Evolutionary conservation across 768 basidiomycete species (phyloP).

Genomic region (Pleurotus salmoneostramineus): DNA sequence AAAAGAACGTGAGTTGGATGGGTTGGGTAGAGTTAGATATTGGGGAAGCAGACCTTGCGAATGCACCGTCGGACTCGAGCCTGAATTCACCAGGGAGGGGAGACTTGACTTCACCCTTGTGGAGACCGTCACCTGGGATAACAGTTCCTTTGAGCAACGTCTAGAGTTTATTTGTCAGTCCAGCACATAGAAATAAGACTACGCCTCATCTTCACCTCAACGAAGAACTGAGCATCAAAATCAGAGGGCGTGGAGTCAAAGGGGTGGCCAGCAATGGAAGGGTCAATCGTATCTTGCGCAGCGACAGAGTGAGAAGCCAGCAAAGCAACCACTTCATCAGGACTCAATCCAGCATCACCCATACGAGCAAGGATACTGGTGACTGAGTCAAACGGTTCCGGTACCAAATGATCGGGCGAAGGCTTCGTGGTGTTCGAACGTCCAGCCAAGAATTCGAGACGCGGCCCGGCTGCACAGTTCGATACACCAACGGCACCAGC

Average conservation of each 20-base stretch:
- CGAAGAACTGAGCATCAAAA: constrained; percentile 28
- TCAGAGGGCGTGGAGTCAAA: constrained; percentile 25
- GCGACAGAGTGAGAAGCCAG: constrained; percentile 26
- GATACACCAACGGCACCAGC: constrained; percentile 28
- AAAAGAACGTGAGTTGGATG: neutral
- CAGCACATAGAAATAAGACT: too few species aligned
- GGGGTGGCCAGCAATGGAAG: constrained; percentile 16
- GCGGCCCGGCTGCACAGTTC: constrained; percentile 37
- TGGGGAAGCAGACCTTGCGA: constrained; percentile 19
- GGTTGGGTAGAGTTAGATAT: neutral
- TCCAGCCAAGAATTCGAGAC: constrained; percentile 32
- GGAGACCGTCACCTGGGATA: constrained; percentile 20
- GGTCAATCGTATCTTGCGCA: constrained; percentile 16
- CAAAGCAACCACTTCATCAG: constrained; percentile 28
- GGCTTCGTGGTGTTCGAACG: constrained; percentile 22
- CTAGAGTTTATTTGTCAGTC: constrained; percentile 5
- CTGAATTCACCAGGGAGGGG: constrained; percentile 24
- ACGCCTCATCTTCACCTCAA: constrained; percentile 14
- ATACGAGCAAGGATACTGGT: constrained; percentile 23
- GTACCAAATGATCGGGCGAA: constrained; percentile 25
- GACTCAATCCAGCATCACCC: constrained; percentile 27
- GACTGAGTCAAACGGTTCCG: constrained; percentile 28
- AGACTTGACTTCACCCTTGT: constrained; percentile 18
- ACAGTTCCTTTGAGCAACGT: constrained; percentile 20
- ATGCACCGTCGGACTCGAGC: constrained; percentile 22